These are phyloP conservation scores for Acanthamoeba royreba DNA, from an alignment of 208 protist genomes.

Conservation along the genomic window DNA sequence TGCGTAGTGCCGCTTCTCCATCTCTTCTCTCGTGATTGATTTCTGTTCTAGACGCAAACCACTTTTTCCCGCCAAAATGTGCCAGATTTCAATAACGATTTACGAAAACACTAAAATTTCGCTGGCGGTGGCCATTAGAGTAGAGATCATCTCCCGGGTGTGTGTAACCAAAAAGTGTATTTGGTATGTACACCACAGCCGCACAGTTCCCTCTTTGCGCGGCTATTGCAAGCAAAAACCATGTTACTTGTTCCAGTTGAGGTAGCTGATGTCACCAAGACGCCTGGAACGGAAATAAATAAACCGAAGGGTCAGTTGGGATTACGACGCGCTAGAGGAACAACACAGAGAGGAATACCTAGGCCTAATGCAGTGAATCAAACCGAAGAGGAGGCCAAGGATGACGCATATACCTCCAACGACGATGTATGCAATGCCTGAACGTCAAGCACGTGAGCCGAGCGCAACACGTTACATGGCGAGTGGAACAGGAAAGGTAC, in stretches of 20 bases:
- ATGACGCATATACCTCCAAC: constrained; percentile 87
- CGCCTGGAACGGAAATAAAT: constrained; percentile 1
- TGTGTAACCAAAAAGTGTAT: too few relatives aligned
- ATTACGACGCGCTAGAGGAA: not conserved
- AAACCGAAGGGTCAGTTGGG: not conserved
- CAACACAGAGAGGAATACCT: constrained; percentile 36
- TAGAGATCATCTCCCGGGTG: too few relatives aligned
- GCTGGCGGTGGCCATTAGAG: too few relatives aligned
- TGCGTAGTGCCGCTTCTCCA: too few relatives aligned
- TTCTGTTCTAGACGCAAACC: too few relatives aligned
- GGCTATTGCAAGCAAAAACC: not conserved
- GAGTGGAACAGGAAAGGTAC: not conserved
- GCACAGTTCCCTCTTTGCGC: not conserved
- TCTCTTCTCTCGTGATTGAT: too few relatives aligned
- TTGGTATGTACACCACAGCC: too few relatives aligned
- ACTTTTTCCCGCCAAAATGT: too few relatives aligned
- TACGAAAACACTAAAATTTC: too few relatives aligned
- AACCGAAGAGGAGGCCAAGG: constrained; percentile 80
- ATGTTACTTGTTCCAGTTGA: constrained; percentile 71
- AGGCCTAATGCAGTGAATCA: constrained; percentile 71
- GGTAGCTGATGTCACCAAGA: constrained; percentile 72
- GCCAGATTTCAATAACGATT: too few relatives aligned
- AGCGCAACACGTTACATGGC: not conserved
- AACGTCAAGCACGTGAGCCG: not conserved
- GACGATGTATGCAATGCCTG: constrained; percentile 85